phyloP scores from a whole-genome alignment of 179 eudicot genomes.

The Silene noctiflora region DNA sequence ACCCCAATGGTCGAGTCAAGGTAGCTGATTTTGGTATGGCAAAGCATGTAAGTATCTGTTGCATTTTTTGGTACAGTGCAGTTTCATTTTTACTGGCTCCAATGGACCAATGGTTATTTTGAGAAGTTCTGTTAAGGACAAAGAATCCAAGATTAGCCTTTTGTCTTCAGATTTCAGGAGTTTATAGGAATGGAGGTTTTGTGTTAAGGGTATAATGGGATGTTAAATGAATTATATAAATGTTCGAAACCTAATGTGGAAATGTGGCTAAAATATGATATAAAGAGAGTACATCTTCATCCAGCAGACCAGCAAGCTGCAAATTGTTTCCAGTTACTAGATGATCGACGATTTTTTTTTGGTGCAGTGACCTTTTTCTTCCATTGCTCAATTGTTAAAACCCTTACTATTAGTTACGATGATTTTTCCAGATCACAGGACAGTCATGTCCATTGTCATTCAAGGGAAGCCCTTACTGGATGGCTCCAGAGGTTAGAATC shows the following conservation, averaged over 20 bases:
- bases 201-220: background rate
- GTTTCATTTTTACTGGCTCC: background rate
- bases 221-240: background rate
- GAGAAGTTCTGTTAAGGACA: background rate
- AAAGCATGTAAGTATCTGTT: constrained; percentile 72
- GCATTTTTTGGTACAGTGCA: background rate
- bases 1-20: constrained; percentile 87
- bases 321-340: background rate
- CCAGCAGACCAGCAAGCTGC: background rate
- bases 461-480: constrained; percentile 98
- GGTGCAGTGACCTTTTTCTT: background rate
- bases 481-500: constrained; percentile 92
- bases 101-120: background rate
- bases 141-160: background rate
- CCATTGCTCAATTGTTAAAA: constrained; percentile 1
- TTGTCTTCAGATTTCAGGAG: background rate
- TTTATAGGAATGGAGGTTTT: background rate
- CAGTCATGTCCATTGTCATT: constrained; percentile 88
- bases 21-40: constrained; percentile 99
- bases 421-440: constrained; percentile 71
- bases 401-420: constrained; percentile 13
- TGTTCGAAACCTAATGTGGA: background rate
- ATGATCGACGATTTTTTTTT: background rate
- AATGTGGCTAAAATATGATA: background rate
- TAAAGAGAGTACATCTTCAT: background rate